phyloP scores from a whole-genome alignment of 2,329 filamentous ascomycete species.

The Trichophyton mentagrophytes region DNA sequence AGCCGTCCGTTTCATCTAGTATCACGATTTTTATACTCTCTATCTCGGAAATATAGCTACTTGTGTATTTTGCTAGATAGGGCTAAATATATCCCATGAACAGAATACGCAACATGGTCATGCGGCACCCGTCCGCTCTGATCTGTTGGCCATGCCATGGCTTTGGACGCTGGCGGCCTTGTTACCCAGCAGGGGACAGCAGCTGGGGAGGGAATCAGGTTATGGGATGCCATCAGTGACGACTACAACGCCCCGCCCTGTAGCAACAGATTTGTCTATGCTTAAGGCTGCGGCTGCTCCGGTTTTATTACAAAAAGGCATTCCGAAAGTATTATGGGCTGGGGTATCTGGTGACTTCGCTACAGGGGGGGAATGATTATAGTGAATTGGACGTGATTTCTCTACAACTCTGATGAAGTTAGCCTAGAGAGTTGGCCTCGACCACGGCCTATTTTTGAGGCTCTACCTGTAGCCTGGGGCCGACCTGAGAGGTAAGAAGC shows the following conservation, averaged over 20 bases:
- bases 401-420: not conserved
- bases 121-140: too few relatives aligned
- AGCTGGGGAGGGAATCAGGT: not conserved
- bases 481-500: not conserved
- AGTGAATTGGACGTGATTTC: not conserved
- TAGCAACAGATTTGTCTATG: not conserved
- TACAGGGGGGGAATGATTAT: not conserved
- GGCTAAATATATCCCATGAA: too few relatives aligned
- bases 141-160: not conserved
- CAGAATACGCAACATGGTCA: too few relatives aligned
- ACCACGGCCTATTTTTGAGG: not conserved
- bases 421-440: not conserved
- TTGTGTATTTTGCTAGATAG: too few relatives aligned
- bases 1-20: too few relatives aligned
- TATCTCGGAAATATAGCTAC: too few relatives aligned
- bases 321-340: not conserved
- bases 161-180: not conserved
- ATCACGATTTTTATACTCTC: too few relatives aligned
- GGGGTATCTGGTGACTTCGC: not conserved
- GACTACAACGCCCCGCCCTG: not conserved
- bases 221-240: not conserved
- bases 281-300: not conserved
- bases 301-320: not conserved
- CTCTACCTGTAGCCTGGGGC: not conserved
- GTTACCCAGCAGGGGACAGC: not conserved